Evolutionary conservation across 2,329 filamentous ascomycete species (phyloP).

Genomic region (Cladobotryum mycophilum): DNA sequence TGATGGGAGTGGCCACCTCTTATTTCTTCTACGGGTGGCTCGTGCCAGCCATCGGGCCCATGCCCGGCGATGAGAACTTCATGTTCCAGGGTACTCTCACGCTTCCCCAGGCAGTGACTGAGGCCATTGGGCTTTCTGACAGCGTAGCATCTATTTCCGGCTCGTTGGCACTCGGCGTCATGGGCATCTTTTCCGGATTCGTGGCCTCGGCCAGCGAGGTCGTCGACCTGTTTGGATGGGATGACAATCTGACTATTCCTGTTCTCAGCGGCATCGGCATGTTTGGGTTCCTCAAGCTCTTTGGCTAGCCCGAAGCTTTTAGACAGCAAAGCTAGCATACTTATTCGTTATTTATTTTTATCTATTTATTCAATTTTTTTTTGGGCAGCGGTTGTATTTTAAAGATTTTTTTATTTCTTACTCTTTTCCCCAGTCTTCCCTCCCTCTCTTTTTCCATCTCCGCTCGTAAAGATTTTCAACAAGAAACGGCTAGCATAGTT

Average conservation of each 20-base stretch:
- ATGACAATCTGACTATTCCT: slow-evolving; percentile 96
- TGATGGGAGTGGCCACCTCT: slow-evolving; percentile 77
- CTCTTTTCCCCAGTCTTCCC: too few relatives aligned
- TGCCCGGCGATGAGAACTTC: slow-evolving; percentile 61
- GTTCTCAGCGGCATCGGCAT: slow-evolving; percentile 82
- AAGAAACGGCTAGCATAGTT: not conserved
- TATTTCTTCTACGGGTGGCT: slow-evolving; percentile 84
- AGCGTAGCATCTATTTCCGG: slow-evolving; percentile 60
- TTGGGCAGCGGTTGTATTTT: not conserved
- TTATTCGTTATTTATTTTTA: too few relatives aligned
- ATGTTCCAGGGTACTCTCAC: slow-evolving; percentile 74
- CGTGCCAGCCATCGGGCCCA: slow-evolving; percentile 60
- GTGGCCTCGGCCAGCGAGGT: slow-evolving; percentile 85
- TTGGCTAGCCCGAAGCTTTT: slow-evolving; percentile 46
- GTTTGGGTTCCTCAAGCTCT: slow-evolving; percentile 85
- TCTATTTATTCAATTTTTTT: too few relatives aligned
- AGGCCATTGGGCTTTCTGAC: slow-evolving; percentile 54
- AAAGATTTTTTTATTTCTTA: not conserved
- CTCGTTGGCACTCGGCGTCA: slow-evolving; percentile 63
- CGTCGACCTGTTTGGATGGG: slow-evolving; percentile 86
- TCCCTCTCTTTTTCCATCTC: not conserved
- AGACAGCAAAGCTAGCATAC: too few relatives aligned
- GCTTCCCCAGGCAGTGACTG: slow-evolving; percentile 56
- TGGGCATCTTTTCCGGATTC: slow-evolving; percentile 84
- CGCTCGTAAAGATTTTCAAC: not conserved